Evolutionary conservation across 495 filamentous ascomycete species (phyloP).

Genomic region (Trichoderma erinaceum): DNA sequence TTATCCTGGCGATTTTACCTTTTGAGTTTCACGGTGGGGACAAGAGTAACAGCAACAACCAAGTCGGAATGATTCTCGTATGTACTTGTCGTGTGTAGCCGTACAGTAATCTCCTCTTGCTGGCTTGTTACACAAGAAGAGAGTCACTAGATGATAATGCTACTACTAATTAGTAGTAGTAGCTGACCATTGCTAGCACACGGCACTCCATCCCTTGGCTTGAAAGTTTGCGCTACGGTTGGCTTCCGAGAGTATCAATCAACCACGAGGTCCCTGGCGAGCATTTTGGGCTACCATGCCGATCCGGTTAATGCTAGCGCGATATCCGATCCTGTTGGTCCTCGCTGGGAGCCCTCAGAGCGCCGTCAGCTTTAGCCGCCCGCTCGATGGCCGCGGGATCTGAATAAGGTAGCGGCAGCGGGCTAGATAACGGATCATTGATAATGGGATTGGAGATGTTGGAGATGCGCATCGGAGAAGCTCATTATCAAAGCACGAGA

Average conservation of each 20-base stretch:
- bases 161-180: background rate
- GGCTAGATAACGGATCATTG: background rate
- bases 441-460: background rate
- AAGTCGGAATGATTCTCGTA: background rate
- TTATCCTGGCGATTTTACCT: background rate
- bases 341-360: background rate
- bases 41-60: too few relatives aligned
- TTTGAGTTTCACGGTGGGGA: too few relatives aligned
- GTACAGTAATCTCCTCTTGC: background rate
- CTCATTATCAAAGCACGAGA: background rate
- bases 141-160: too few relatives aligned
- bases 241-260: slow-evolving; percentile 4
- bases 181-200: background rate
- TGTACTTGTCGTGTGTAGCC: background rate
- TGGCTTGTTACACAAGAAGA: background rate
- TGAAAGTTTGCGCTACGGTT: slow-evolving; percentile 3
- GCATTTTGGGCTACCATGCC: background rate
- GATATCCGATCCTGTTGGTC: background rate
- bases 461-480: background rate
- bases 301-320: slow-evolving; percentile 1
- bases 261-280: background rate
- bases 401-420: background rate
- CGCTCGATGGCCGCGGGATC: background rate
- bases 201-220: background rate
- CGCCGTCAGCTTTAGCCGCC: background rate